Base-by-base conservation (phyloP, 306 rosid species). In the Fagus sylvatica region DNA sequence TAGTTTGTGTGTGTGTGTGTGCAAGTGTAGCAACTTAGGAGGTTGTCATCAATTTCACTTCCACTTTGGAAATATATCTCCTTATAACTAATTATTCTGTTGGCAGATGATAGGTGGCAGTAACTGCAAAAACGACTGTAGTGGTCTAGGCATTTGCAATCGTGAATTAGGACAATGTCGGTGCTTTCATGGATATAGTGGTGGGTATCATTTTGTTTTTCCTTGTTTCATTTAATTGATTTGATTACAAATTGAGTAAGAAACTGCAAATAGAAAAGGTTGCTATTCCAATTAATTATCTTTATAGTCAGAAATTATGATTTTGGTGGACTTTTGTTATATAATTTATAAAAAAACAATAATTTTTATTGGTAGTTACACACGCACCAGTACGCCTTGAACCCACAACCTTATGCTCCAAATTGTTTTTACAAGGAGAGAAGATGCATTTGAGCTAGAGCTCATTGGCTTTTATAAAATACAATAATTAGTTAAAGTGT, bases 101-200 rank as follows among this genome's bases (percentile, higher is more conserved):
- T 77, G 76, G 76, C 93, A 95, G 99, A 82, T 88, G 76, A 79
- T 95, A 69, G 89, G 93, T 71, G 94, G 90, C 74, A 87, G 74
- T 76, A 74, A 57, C 73, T 95, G 99, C 88, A 84, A 93, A 85
- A 88, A 85, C 71, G 93, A 87, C 76, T 95, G 99, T 78, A 88
- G 89, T 43, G 94, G 93, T 71, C 85, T 69, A 81, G 99, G 99
- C 4, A 86, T 95, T 70, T 95, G 99, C 71, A 93, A 95, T 77
- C 87, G 70, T 49, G 96, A 95, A 84, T 87, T 93, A 76, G 98
- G 99, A 53, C 88, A 83, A 65, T 95, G 99, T 53, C 88, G 89
- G 74, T 95, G 99, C 87, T 95, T 89, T 81, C 99, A 89, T 84
- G 99, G 99, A 80, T 91, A 81, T 75, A 56, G 79, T 62, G 98